Conservation (phyloP, 2,329 filamentous ascomycete genomes). For the Arachnomyces sp. region DNA sequence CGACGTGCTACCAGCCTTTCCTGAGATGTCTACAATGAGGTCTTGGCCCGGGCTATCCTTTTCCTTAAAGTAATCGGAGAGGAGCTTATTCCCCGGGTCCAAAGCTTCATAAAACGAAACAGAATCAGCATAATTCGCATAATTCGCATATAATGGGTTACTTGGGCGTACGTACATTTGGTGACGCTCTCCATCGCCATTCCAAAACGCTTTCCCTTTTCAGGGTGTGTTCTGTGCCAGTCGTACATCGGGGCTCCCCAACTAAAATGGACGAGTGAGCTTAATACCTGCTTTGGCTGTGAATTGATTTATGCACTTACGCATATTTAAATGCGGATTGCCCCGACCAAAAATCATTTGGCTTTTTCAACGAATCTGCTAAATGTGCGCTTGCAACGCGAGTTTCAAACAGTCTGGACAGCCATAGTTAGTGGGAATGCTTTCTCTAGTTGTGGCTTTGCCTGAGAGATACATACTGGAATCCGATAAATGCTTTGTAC, state of each 20-base stretch:
- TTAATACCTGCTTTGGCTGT: neutral
- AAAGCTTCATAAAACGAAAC: constrained; percentile 8
- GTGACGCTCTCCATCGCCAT: constrained; percentile 12
- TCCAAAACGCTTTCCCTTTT: constrained; percentile 10
- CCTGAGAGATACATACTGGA: constrained; percentile 7
- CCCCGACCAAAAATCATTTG: constrained; percentile 6
- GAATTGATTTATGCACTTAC: constrained; percentile 5
- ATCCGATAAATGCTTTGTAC: constrained; percentile 9
- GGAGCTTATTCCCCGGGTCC: constrained; percentile 10
- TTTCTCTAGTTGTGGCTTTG: neutral
- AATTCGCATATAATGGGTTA: no score
- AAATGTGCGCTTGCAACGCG: constrained; percentile 11
- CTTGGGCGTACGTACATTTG: constrained; percentile 6
- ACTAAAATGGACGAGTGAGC: constrained; percentile 1
- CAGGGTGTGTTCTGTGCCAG: constrained; percentile 12
- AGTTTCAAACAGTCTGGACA: constrained; percentile 10
- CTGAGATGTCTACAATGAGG: constrained; percentile 6
- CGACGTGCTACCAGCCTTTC: neutral
- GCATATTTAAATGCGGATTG: constrained; percentile 9
- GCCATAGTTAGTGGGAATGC: no score
- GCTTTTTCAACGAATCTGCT: constrained; percentile 11
- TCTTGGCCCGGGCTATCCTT: neutral
- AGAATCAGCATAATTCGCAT: no score
- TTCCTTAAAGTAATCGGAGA: constrained; percentile 7
- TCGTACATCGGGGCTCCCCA: constrained; percentile 13